Base-by-base conservation (phyloP, 78 protist species). In the Monocercomonoides exilis region DNA sequence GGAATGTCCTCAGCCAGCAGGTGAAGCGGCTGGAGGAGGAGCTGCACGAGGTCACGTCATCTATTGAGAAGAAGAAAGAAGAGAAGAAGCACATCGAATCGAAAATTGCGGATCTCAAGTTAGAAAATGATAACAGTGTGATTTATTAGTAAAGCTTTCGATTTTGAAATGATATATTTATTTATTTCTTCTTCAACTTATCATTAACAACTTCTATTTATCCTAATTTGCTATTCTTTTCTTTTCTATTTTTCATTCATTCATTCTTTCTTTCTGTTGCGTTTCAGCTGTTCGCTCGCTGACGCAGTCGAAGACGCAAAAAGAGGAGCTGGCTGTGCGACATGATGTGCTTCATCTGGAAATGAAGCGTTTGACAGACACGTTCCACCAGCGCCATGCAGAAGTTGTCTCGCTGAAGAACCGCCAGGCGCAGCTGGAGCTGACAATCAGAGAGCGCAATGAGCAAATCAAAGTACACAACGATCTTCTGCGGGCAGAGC, bases 291-390 rank as follows among this genome's bases (percentile, higher is more conserved):
- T 54, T 21, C 70, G 70, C 70, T 11, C 70, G 11, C 70, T 54
- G 70, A 29, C 70, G 70, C 82, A 79, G 82, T 32, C 4, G 21
- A 29, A 41, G 35, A 81, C 84, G 89, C 0, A 1, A n/a, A 90
- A 91, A 88, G 92, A 91, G 88, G 88, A 89, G 77, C 0, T 29
- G 38, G 45, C 90, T 36, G 93, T 93, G 43, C 46, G 45, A 82
- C 45, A 64, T n/a, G 93, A 93, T 81, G 77, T 91, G 44, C 90
- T 90, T 36, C 11, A 85, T 70, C 89, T 93, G 87, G 94, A 93
- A 86, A 91, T 93, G 35, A 79, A 70, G 84, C 2, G 80, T 80
- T 88, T 93, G 80, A 54, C 88, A 11, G 91, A 88, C 45, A 0
- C 0, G 43, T 87, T 93, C 77, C 4, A 81, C 84, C 54, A 38